A percentile compares a stretch with the other conserved stretches of the same genome.
These are phyloP conservation scores for Pythium apleroticum DNA, from an alignment of 352 stramenopile genomes.

Conservation along the genomic window DNA sequence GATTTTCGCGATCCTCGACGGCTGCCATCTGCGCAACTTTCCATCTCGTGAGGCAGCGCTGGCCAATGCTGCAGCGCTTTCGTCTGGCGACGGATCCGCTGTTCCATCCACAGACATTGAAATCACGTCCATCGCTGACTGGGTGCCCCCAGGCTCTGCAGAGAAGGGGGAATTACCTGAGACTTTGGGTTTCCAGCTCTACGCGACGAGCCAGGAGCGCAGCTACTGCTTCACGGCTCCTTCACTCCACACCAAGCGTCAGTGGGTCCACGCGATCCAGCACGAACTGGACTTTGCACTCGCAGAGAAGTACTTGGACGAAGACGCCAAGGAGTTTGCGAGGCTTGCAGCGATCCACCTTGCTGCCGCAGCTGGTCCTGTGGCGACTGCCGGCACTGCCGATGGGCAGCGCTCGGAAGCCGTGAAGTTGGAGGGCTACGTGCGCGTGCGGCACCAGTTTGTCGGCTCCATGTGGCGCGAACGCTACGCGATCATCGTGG, in stretches of 20 bases:
- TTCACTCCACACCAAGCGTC: slow-evolving; percentile 34
- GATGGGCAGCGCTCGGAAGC: not conserved
- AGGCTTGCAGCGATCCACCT: slow-evolving; percentile 46
- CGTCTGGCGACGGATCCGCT: not conserved
- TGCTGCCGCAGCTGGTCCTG: not conserved
- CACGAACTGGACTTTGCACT: slow-evolving; percentile 61
- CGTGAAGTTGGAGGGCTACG: slow-evolving; percentile 23
- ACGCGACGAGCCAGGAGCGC: not conserved
- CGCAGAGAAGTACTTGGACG: slow-evolving; percentile 56
- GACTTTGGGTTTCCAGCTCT: slow-evolving; percentile 10
- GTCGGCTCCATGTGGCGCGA: slow-evolving; percentile 29
- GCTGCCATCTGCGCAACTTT: slow-evolving; percentile 19
- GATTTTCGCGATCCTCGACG: slow-evolving; percentile 22
- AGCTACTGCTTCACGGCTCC: slow-evolving; percentile 39
- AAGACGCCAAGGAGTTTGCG: slow-evolving; percentile 53
- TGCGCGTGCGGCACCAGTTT: slow-evolving; percentile 28
- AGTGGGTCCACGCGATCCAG: slow-evolving; percentile 57
- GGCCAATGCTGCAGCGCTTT: not conserved
- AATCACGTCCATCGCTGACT: slow-evolving; percentile 44
- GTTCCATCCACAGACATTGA: slow-evolving; percentile 32
- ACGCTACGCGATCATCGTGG: slow-evolving; percentile 23
- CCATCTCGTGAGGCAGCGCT: slow-evolving; percentile 7
- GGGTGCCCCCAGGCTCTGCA: slow-evolving; percentile 26
- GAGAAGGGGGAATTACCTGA: not conserved
- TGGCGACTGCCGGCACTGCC: not conserved